Percentiles rank a stretch among this genome's conserved stretches.
Conservation (phyloP, 176 grass and related monocot genomes). For the Dendrocalamus sinicus region DNA sequence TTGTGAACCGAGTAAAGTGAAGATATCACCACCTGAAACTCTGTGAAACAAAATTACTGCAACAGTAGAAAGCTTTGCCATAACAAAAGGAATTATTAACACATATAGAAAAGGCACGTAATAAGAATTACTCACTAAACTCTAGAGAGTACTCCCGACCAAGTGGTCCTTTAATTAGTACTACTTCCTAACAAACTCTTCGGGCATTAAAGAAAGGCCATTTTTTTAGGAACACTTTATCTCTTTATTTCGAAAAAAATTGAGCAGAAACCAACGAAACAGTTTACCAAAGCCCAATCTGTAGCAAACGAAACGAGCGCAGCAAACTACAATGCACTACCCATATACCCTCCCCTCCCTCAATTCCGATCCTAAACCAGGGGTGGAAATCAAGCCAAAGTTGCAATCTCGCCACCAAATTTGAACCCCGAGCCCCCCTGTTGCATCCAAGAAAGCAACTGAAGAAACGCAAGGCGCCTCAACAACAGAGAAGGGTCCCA, state of each 20-base stretch:
- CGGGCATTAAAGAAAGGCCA: background rate
- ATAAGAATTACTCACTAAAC: background rate
- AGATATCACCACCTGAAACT: constrained; percentile 15
- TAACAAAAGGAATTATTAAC: background rate
- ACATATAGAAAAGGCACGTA: constrained; percentile 6
- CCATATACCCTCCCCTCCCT: background rate
- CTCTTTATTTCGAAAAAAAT: background rate
- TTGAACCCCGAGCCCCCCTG: background rate
- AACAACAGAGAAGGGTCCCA: constrained; percentile 28
- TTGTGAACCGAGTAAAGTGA: background rate
- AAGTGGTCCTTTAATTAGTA: constrained; percentile 21
- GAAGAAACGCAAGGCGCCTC: background rate
- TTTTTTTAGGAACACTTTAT: background rate
- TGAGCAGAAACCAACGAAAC: constrained; percentile 9
- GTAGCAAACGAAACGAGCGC: constrained; percentile 2
- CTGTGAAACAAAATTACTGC: background rate
- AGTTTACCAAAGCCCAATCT: background rate
- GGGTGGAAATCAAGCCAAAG: background rate
- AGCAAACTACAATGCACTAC: constrained; percentile 34
- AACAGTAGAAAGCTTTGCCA: background rate
- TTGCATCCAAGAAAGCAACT: background rate
- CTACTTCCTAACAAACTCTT: constrained; percentile 24
- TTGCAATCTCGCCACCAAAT: constrained; percentile 23
- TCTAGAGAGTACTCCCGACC: background rate
- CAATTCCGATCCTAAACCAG: constrained; percentile 16